Evolutionary conservation across 305 asterid species (phyloP), one percentile per base, ranked within the genome.

Genomic region (Ilex paraguariensis): DNA sequence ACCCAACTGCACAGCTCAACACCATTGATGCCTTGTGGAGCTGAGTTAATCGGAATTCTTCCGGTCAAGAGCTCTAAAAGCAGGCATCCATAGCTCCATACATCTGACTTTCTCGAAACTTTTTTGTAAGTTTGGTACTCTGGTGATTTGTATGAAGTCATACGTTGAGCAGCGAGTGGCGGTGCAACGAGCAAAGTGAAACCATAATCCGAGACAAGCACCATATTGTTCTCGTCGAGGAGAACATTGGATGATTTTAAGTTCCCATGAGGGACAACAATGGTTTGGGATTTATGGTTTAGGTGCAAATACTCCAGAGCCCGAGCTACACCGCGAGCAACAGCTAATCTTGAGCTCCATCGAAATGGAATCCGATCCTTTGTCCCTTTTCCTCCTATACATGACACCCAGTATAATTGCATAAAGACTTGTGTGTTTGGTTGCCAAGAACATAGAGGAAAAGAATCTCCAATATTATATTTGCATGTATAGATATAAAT

Each of bases 1-100:
- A 81, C 96, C 93, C 96, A 88, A 46, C 79, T 61, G 75, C 88
- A 79, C 0, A 88, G 86, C 33, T 86, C 96, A 7, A 83, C 83
- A 3, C 82, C 87, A 17, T 66, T 72, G 28, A 66, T 61, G 17
- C 74, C 83, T 62, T 72, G 69, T 31, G 84, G 73, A 12, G 87
- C 90, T 14, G 83, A 79, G 60, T 76, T 74, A 40, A 70, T 31
- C 0, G 95, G 65, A 12, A 78, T 15, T 59, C 75, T 73, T 28
- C 95, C 96, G 4, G 96, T 82, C 13, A 88, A 70, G 40, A 88
- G 87, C 77, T 88, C 95, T 10, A 88, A 78, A 33, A 88, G 82
- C 36, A 88, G 68, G 76, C 81, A 67, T 2, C 96, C 95, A 33
- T 72, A 88, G 88, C 90, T 86, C 90, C 92, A 84, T 15, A 88